Conservation (phyloP, 352 stramenopile genomes). For the Peronospora belbahrii region DNA sequence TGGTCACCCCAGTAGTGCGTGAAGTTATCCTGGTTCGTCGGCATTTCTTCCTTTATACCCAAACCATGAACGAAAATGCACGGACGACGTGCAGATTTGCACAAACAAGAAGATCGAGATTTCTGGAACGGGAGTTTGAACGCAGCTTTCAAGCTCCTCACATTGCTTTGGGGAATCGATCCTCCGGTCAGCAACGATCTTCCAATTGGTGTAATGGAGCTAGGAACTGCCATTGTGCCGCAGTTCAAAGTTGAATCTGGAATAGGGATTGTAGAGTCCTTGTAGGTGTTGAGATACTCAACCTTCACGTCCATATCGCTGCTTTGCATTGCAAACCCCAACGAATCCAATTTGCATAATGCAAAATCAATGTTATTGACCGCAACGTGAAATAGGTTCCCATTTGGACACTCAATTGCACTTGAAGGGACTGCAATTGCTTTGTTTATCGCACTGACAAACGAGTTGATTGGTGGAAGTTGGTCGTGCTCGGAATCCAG, state of each 20-base stretch:
- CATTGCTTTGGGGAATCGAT: not conserved
- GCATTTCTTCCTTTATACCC: not conserved
- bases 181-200: slow-evolving; percentile 18
- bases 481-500: slow-evolving; percentile 5
- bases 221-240: slow-evolving; percentile 4
- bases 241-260: slow-evolving; percentile 1
- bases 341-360: slow-evolving; percentile 22
- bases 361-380: slow-evolving; percentile 32
- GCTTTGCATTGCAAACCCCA: slow-evolving; percentile 22
- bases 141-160: slow-evolving; percentile 3
- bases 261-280: slow-evolving; percentile 10
- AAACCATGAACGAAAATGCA: slow-evolving; percentile 18
- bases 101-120: not conserved
- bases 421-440: slow-evolving; percentile 7
- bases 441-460: slow-evolving; percentile 15
- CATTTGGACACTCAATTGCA: slow-evolving; percentile 15
- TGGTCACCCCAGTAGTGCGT: slow-evolving; percentile 12
- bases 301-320: slow-evolving; percentile 28
- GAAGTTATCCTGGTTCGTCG: slow-evolving; percentile 5
- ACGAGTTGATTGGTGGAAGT: slow-evolving; percentile 21
- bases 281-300: slow-evolving; percentile 9
- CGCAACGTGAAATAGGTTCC: slow-evolving; percentile 19
- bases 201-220: slow-evolving; percentile 9
- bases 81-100: slow-evolving; percentile 5
- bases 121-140: slow-evolving; percentile 8